Evolutionary conservation across 345 rosid species (phyloP).

Genomic region (Alliaria petiolata): DNA sequence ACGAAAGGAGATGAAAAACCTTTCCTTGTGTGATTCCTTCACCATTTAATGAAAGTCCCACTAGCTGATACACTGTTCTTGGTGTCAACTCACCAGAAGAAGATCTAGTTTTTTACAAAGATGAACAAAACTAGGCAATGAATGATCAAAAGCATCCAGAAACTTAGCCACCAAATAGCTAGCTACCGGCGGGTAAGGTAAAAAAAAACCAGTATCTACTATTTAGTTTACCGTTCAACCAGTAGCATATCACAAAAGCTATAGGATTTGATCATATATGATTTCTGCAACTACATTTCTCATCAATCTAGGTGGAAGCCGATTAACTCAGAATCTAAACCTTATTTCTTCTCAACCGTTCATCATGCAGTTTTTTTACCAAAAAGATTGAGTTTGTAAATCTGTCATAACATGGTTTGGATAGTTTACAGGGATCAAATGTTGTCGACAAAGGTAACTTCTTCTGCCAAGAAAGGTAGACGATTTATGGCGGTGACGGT

Average conservation of each 20-base stretch:
- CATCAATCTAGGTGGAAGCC: not conserved
- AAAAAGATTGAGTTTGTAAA: not conserved
- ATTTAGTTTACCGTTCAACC: not conserved
- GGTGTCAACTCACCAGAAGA: conserved; percentile 13
- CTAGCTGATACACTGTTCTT: conserved; percentile 24
- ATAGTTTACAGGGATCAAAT: conserved; percentile 1
- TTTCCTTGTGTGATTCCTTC: conserved; percentile 30
- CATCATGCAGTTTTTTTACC: not conserved
- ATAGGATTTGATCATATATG: not conserved
- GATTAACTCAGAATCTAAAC: not conserved
- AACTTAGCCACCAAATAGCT: conserved; percentile 11
- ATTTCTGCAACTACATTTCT: not conserved
- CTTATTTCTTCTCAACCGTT: not conserved
- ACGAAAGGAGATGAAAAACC: conserved; percentile 29
- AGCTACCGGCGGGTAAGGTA: not conserved
- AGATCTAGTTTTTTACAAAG: conserved; percentile 18
- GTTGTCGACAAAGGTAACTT: conserved; percentile 21
- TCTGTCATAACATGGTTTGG: conserved; percentile 1
- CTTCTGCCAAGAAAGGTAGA: conserved; percentile 35
- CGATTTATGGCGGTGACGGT: conserved; percentile 27
- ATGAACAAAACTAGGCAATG: conserved; percentile 13
- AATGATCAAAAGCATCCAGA: conserved; percentile 20
- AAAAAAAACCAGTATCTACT: not conserved
- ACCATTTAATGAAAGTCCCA: conserved; percentile 33
- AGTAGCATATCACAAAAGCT: not conserved